Base-by-base conservation (phyloP, 192 early-diverging fungal genomes). In the Coemansia sp. region DNA sequence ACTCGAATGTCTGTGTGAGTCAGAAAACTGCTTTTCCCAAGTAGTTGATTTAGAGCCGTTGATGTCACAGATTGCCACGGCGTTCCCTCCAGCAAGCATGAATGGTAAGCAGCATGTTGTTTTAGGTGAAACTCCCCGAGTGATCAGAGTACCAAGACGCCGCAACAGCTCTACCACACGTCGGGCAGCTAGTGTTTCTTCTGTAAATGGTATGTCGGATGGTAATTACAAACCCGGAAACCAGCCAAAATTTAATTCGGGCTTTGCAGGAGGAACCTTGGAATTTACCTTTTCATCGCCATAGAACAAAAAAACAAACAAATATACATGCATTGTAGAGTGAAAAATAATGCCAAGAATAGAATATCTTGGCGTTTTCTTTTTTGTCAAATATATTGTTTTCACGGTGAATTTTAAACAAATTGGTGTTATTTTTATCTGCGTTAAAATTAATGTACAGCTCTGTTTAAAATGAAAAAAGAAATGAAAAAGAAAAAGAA, bases 381-480 rank as follows among this genome's bases (percentile, higher is more conserved):
- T n/a, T n/a, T n/a, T n/a, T n/a, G n/a, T n/a, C n/a, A n/a, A n/a
- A n/a, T n/a, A n/a, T n/a, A n/a, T n/a, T n/a, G n/a, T n/a, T n/a
- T n/a, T n/a, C n/a, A n/a, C n/a, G n/a, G n/a, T n/a, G n/a, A n/a
- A n/a, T n/a, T n/a, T n/a, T n/a, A n/a, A n/a, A n/a, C n/a, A n/a
- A n/a, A n/a, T n/a, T n/a, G n/a, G n/a, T n/a, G n/a, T n/a, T n/a
- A n/a, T n/a, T n/a, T n/a, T n/a, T n/a, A n/a, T n/a, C n/a, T n/a
- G n/a, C n/a, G n/a, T n/a, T n/a, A n/a, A 40, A 53, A 25, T 45
- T 17, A 58, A 32, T 19, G 32, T 37, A 25, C 32, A 41, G 24
- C 32, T 46, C 48, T 61, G 29, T 30, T 49, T 24, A 44, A 46
- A 42, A 19, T 28, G 42, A 23, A 48, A 47, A 48, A 38, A 27